Percentiles rank a stretch among this genome's conserved stretches.
Evolutionary conservation across 2,329 filamentous ascomycete species (phyloP).

Genomic region (Fusarium begoniae): DNA sequence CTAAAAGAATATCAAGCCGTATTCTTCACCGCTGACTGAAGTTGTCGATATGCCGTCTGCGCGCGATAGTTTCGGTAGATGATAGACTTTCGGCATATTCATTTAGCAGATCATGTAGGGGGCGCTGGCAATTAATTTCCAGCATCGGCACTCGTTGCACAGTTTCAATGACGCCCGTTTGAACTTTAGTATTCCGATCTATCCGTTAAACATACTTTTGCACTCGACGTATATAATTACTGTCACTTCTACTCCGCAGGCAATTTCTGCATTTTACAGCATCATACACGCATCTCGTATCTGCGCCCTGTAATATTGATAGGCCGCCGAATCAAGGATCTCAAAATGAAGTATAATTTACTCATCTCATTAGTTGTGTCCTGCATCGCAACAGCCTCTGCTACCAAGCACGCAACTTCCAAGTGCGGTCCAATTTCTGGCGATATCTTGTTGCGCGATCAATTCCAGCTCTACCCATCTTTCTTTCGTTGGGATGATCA

Average conservation of each 20-base stretch:
- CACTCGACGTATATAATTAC: neutral
- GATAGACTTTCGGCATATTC: neutral
- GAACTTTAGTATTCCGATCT: neutral
- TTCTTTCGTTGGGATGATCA: neutral
- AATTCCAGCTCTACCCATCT: neutral
- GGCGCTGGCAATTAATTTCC: fast-evolving
- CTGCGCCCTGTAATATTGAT: fast-evolving
- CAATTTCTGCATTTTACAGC: fast-evolving
- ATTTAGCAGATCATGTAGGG: neutral
- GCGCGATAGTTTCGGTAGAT: neutral
- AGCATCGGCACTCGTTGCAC: fast-evolving
- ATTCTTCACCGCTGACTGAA: neutral
- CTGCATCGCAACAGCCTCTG: fast-evolving
- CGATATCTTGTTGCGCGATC: neutral
- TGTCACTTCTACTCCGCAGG: neutral
- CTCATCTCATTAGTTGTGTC: fast-evolving
- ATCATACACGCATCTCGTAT: neutral
- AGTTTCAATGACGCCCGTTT: neutral
- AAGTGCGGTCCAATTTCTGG: neutral
- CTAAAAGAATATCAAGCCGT: fast-evolving
- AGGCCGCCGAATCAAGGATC: fast-evolving
- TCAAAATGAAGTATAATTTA: fast-evolving
- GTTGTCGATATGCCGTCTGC: neutral
- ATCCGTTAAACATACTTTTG: neutral
- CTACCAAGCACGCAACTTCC: neutral